phyloP scores from a whole-genome alignment of 2,329 filamentous ascomycete genomes.

The Colletotrichum costaricense region DNA sequence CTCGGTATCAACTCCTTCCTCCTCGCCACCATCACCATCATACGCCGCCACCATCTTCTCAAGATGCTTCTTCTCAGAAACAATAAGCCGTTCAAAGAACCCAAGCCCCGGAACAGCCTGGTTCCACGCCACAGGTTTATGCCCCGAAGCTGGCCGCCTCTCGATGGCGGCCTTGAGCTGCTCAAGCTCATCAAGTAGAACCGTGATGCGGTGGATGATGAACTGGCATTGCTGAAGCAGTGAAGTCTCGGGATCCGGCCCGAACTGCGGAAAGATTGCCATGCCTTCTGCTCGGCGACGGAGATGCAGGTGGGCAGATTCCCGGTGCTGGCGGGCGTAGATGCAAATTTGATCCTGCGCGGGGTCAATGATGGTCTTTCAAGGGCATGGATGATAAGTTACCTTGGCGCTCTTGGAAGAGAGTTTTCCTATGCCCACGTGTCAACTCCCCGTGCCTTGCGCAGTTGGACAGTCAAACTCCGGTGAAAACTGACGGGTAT shows the following conservation, averaged over 20 bases:
- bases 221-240: slow-evolving; percentile 25
- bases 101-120: slow-evolving; percentile 34
- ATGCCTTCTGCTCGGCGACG: neutral
- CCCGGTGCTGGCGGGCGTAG: neutral
- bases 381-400: neutral
- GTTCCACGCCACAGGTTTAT: slow-evolving; percentile 34
- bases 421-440: neutral
- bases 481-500: neutral
- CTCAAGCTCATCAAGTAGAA: slow-evolving; percentile 29
- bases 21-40: neutral
- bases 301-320: neutral
- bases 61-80: slow-evolving; percentile 34
- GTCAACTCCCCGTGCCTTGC: too few species aligned
- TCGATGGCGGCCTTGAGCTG: slow-evolving; percentile 32
- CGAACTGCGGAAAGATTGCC: slow-evolving; percentile 17
- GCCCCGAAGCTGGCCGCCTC: slow-evolving; percentile 20
- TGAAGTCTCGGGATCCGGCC: slow-evolving; percentile 1
- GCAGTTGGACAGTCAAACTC: neutral
- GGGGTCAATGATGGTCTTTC: neutral
- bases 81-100: slow-evolving; percentile 31
- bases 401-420: neutral
- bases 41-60: slow-evolving; percentile 31
- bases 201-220: slow-evolving; percentile 20
- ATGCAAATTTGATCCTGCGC: neutral
- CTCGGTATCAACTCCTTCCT: neutral